Conservation (phyloP, 805 yeast species). For the Yamadazyma olivae region DNA sequence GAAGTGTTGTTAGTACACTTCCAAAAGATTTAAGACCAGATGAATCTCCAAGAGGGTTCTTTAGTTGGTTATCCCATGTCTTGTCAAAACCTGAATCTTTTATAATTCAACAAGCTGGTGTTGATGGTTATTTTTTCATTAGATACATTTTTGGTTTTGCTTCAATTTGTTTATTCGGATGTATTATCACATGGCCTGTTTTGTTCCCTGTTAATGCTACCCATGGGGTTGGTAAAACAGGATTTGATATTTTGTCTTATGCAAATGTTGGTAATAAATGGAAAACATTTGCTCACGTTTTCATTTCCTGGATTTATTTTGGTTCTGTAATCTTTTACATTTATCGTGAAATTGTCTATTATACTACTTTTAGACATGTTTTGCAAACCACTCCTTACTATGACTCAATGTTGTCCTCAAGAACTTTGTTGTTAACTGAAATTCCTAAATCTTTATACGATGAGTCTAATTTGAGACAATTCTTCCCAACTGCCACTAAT, state of each 20-base stretch:
- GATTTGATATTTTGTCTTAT: conserved; percentile 64
- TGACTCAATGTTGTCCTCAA: conserved; percentile 64
- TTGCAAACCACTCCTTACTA: conserved; percentile 70
- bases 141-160: conserved; percentile 60
- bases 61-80: conserved; percentile 54
- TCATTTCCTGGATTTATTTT: conserved; percentile 71
- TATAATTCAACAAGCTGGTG: conserved; percentile 65
- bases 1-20: conserved; percentile 42
- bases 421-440: conserved; percentile 72
- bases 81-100: conserved; percentile 56
- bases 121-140: conserved; percentile 75
- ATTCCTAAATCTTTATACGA: conserved; percentile 48
- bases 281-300: conserved; percentile 71
- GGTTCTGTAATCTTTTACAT: conserved; percentile 63
- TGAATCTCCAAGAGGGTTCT: conserved; percentile 41
- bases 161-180: conserved; percentile 49
- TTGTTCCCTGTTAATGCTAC: conserved; percentile 64
- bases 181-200: conserved; percentile 61
- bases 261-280: conserved; percentile 62
- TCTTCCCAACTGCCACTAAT: conserved; percentile 61
- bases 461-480: conserved; percentile 49
- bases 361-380: conserved; percentile 69
- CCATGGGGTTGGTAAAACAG: conserved; percentile 47
- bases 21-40: conserved; percentile 45
- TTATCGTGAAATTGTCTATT: conserved; percentile 72